Conservation (phyloP, 257 asterid genomes). For the Solanum piurae region DNA sequence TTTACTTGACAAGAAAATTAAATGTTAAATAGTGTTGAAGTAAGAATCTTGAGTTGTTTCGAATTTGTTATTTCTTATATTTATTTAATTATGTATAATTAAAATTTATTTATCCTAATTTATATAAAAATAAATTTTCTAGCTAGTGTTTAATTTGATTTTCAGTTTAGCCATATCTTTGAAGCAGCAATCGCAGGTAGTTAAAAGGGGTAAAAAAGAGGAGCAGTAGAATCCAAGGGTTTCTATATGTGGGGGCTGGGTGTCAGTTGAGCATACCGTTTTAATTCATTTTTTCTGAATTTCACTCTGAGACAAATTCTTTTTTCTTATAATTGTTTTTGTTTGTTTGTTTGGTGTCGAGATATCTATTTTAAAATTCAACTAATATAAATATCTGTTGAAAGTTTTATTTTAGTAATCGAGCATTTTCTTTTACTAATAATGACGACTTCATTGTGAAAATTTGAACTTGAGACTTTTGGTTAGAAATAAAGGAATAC, state of each 20-base stretch:
- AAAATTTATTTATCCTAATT: no score
- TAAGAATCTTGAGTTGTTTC: not conserved
- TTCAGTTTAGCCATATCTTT: not conserved
- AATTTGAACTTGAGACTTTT: no score
- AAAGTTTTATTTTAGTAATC: no score
- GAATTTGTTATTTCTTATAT: no score
- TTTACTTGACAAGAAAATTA: not conserved
- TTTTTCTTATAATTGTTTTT: not conserved
- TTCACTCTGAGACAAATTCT: not conserved
- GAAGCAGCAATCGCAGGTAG: not conserved
- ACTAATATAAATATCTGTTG: fast-evolving
- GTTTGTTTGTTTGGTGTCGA: no score
- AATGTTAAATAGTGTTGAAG: not conserved
- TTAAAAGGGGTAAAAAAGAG: not conserved
- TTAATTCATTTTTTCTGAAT: not conserved
- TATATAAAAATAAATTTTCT: no score
- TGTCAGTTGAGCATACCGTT: not conserved
- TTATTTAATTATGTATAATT: no score
- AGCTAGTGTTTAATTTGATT: no score
- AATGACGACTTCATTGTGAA: fast-evolving
- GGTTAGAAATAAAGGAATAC: no score
- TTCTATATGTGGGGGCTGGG: not conserved
- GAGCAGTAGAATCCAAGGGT: not conserved
- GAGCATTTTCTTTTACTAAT: no score
- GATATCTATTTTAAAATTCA: no score